Evolutionary conservation across 768 basidiomycete genomes (phyloP).

Genomic region (Agrocybe pediades): DNA sequence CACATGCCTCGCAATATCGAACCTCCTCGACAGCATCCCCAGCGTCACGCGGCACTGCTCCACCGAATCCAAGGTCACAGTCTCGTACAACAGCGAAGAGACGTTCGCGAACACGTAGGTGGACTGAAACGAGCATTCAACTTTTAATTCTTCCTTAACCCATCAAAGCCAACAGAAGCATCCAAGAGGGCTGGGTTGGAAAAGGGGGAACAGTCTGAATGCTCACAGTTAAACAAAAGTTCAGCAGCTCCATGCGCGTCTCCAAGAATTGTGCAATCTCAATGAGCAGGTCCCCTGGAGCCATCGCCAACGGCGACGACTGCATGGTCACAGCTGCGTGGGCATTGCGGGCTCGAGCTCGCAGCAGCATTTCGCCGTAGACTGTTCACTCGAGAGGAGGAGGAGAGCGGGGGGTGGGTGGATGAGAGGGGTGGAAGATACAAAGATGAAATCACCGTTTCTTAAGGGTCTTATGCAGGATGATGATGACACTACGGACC

Average conservation of each 20-base stretch:
- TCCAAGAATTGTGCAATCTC: conserved; percentile 62
- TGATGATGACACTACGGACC: background rate
- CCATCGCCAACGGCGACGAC: conserved; percentile 15
- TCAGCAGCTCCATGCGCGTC: conserved; percentile 54
- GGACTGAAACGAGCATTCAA: conserved; percentile 40
- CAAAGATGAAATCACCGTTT: background rate
- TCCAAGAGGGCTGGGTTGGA: too few relatives aligned
- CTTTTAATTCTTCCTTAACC: background rate
- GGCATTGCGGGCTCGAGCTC: background rate
- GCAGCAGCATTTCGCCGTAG: background rate
- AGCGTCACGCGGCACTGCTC: conserved; percentile 68
- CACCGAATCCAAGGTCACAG: conserved; percentile 52
- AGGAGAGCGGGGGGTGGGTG: background rate
- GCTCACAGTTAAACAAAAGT: conserved; percentile 62
- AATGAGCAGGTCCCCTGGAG: conserved; percentile 65
- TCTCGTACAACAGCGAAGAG: conserved; percentile 60
- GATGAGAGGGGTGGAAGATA: background rate
- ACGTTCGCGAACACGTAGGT: conserved; percentile 50
- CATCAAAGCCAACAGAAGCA: background rate
- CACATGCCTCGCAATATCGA: conserved; percentile 68
- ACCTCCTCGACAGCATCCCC: conserved; percentile 56
- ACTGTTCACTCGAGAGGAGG: background rate
- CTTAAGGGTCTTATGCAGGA: background rate
- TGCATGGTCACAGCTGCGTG: background rate
- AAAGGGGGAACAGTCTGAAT: background rate